Evolutionary conservation across 257 asterid genomes (phyloP).

Genomic region (Anisodus acutangulus): DNA sequence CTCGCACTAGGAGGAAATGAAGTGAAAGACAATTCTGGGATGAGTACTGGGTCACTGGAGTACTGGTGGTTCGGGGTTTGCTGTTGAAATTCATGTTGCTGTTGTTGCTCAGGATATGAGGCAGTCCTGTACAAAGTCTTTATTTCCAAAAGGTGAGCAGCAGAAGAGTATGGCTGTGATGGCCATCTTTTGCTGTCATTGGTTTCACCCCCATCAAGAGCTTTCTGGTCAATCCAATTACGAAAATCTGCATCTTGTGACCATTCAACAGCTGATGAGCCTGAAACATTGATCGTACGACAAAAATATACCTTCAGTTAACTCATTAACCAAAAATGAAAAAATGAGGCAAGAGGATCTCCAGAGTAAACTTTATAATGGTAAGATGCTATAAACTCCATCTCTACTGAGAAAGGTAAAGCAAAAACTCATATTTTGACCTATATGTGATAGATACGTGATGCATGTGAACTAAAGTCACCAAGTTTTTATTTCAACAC

Average conservation of each 20-base stretch:
- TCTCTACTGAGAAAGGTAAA: slow-evolving; percentile 19
- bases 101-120: slow-evolving; percentile 85
- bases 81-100: slow-evolving; percentile 55
- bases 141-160: slow-evolving; percentile 51
- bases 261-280: slow-evolving; percentile 85
- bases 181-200: slow-evolving; percentile 63
- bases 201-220: slow-evolving; percentile 51
- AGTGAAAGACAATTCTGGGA: slow-evolving; percentile 70
- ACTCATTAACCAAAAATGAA: background rate
- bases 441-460: background rate
- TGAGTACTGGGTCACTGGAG: slow-evolving; percentile 72
- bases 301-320: slow-evolving; percentile 11
- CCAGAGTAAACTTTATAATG: slow-evolving; percentile 5
- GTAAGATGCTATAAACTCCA: background rate
- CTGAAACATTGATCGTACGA: slow-evolving; percentile 39
- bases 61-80: slow-evolving; percentile 60
- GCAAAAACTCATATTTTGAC: background rate
- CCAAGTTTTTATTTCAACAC: background rate
- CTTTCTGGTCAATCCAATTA: slow-evolving; percentile 63
- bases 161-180: slow-evolving; percentile 61
- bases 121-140: slow-evolving; percentile 73
- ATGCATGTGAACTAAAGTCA: background rate
- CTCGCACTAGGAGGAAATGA: slow-evolving; percentile 75
- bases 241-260: slow-evolving; percentile 62
- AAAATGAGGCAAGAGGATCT: background rate